Evolutionary conservation across 75 land plant species (phyloP).

Genomic region (Isoetes taiwanensis): DNA sequence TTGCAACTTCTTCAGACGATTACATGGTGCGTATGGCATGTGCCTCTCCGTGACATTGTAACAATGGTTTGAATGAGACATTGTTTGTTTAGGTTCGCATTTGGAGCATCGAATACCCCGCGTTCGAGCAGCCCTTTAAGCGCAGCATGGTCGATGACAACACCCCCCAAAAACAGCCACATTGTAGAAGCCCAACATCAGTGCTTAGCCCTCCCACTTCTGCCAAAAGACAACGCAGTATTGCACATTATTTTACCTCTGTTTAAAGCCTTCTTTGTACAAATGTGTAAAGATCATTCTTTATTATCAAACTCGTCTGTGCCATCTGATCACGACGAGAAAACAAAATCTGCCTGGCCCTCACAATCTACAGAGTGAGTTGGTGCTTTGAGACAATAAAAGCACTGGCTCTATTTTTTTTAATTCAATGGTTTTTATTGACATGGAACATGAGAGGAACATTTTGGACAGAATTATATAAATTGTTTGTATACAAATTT

Average conservation of each 20-base stretch:
- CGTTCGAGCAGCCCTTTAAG: constrained; percentile 4
- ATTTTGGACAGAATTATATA: too few species aligned
- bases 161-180: not conserved
- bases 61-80: not conserved
- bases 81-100: constrained; percentile 38
- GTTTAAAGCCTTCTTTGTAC: too few species aligned
- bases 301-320: too few species aligned
- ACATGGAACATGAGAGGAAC: too few species aligned
- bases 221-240: constrained; percentile 36
- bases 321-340: too few species aligned
- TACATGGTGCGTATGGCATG: constrained; percentile 29
- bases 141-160: constrained; percentile 4
- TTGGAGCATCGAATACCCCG: constrained; percentile 29
- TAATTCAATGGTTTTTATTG: too few species aligned
- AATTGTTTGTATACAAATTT: too few species aligned
- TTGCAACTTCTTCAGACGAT: constrained; percentile 81
- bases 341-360: too few species aligned
- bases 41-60: not conserved
- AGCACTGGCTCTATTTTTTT: too few species aligned
- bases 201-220: constrained; percentile 67
- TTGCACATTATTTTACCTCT: constrained; percentile 49
- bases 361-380: too few species aligned
- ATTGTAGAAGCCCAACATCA: constrained; percentile 48
- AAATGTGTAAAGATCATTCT: too few species aligned
- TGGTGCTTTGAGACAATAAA: too few species aligned